Base-by-base conservation (phyloP, 257 asterid genomes). In the Primulina tabacum region DNA sequence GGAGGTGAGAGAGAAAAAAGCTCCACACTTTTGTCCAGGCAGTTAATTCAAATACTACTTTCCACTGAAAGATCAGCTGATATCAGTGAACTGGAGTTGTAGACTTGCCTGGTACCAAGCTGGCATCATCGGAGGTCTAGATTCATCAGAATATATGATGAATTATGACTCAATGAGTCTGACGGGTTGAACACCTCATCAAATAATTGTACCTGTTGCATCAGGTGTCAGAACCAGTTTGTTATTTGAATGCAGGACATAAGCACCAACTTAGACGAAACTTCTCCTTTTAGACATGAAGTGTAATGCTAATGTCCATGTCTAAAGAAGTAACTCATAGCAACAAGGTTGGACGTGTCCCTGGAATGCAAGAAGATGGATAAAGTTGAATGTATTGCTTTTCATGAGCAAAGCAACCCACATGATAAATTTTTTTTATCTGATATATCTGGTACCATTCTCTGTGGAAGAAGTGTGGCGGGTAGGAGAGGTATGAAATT, bases 91-190 rank as follows among this genome's bases (percentile, higher is more conserved):
- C 38, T 8, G 75, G 71, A 35, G 21, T 33, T 56, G 37, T 18
- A 40, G 60, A 38, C 43, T 28, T 24, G 14, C 35, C 14, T 40
- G 47, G 47, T 52, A 26, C 24, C 56, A 28, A 26, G 65, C 33
- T 20, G 53, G 29, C 50, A 14, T 30, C 28, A 12, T 28, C 6
- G 30, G 30, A 43, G 64, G 55, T 24, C 35, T 30, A 62, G 58
- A 20, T 62, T 69, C 28, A 3, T 59, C 67, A 5, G 21, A 16
- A 7, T 7, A 70, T 37, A n/a, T 73, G 29, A 47, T 32, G 20
- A 18, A 37, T 65, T 65, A 58, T 57, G 67, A 35, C 58, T 75
- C 66, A 16, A 37, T 62, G 20, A 28, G 8, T 50, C n/a, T n/a
- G 75, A 32, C 7, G 29, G 40, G 40, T 50, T 2, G 8, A 50